phyloP scores from a whole-genome alignment of 306 rosid genomes.

The Erythrophleum fordii region DNA sequence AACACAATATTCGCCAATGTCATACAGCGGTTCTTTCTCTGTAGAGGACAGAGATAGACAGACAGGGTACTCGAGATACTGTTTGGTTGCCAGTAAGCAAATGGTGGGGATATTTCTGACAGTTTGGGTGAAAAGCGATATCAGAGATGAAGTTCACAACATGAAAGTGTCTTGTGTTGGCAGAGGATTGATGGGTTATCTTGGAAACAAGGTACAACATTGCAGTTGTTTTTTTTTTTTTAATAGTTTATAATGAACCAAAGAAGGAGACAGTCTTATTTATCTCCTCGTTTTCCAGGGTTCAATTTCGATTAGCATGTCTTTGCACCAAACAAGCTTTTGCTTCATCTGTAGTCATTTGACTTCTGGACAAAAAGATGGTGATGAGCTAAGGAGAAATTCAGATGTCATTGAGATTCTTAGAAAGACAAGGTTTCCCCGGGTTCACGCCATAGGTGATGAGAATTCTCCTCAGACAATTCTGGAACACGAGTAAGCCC shows the following conservation, averaged over 20 bases:
- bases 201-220: constrained; percentile 80
- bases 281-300: constrained; percentile 68
- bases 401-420: constrained; percentile 90
- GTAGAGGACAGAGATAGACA: constrained; percentile 73
- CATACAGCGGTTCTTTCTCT: constrained; percentile 52
- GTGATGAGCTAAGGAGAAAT: constrained; percentile 86
- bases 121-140: constrained; percentile 79
- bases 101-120: constrained; percentile 89
- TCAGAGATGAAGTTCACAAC: constrained; percentile 70
- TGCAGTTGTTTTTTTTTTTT: constrained; percentile 2
- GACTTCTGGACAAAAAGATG: constrained; percentile 94
- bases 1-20: constrained; percentile 65
- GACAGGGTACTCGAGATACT: constrained; percentile 72
- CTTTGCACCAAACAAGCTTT: constrained; percentile 89
- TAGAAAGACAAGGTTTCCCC: constrained; percentile 80
- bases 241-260: constrained; percentile 19
- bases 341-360: constrained; percentile 94
- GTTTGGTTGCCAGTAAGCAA: constrained; percentile 88
- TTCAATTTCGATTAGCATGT: constrained; percentile 90
- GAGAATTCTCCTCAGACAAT: constrained; percentile 77
- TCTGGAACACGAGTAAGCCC: constrained; percentile 76
- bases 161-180: constrained; percentile 93
- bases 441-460: constrained; percentile 60
- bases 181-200: constrained; percentile 94
- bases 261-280: constrained; percentile 38